Conservation (phyloP, 2,329 filamentous ascomycete species). For the Alternaria atra region DNA sequence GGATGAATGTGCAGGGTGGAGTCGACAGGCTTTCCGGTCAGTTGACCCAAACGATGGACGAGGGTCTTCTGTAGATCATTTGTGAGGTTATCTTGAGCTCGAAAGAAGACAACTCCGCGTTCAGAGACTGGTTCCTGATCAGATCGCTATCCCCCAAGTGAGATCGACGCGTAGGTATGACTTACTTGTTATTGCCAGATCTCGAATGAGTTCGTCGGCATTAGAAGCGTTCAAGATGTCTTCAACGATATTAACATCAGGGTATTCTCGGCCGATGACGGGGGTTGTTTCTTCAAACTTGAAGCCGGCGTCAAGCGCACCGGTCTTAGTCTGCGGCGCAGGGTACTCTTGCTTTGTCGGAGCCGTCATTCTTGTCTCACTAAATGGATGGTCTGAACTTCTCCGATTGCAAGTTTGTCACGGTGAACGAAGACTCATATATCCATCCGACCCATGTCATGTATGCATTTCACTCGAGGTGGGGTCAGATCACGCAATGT, state of each 20-base stretch:
- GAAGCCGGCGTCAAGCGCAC: constrained; percentile 22
- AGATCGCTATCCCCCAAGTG: neutral
- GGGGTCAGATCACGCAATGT: neutral
- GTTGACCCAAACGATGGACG: constrained; percentile 59
- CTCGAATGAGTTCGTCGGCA: constrained; percentile 69
- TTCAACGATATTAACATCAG: constrained; percentile 62
- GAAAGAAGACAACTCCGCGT: constrained; percentile 64
- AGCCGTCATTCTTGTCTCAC: too few relatives aligned
- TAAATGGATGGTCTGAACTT: too few relatives aligned
- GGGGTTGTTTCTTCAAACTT: constrained; percentile 63
- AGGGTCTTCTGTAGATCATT: constrained; percentile 63
- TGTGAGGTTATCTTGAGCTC: constrained; percentile 59
- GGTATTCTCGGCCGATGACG: constrained; percentile 69
- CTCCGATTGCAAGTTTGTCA: too few relatives aligned
- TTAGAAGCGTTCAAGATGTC: constrained; percentile 71
- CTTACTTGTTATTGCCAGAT: constrained; percentile 62
- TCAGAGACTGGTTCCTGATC: constrained; percentile 48
- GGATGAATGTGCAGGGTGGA: constrained; percentile 70
- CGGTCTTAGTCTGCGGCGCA: constrained; percentile 21
- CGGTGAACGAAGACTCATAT: neutral
- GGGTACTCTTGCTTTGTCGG: neutral
- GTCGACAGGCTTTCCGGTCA: constrained; percentile 57
- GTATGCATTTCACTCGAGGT: neutral
- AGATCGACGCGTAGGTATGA: neutral
- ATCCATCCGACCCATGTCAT: neutral